phyloP scores from a whole-genome alignment of 1,284 basidiomycete species.

The Trametes sp. region DNA sequence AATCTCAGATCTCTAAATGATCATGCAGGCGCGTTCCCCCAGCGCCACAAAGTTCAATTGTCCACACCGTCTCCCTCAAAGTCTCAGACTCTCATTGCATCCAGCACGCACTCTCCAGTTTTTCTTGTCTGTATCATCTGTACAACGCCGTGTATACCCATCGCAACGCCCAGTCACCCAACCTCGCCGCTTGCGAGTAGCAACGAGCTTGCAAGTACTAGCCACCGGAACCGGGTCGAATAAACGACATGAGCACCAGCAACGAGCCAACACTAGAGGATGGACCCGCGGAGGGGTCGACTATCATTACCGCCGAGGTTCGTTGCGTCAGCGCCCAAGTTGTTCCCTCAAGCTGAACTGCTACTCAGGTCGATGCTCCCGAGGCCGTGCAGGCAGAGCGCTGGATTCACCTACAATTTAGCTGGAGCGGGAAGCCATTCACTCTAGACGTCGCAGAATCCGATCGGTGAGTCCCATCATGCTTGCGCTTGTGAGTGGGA shows the following conservation, averaged over 20 bases:
- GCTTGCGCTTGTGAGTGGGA: not conserved
- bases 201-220: too few species aligned
- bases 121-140: too few species aligned
- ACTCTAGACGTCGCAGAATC: slow-evolving; percentile 70
- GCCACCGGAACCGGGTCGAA: too few species aligned
- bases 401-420: slow-evolving; percentile 71
- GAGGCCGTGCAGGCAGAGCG: slow-evolving; percentile 33
- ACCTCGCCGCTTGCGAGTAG: too few species aligned
- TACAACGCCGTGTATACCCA: too few species aligned
- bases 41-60: slow-evolving; percentile 6
- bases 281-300: not conserved
- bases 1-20: slow-evolving; percentile 9
- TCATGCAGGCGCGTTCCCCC: slow-evolving; percentile 11
- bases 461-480: slow-evolving; percentile 58
- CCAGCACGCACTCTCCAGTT: too few species aligned
- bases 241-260: not conserved
- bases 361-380: slow-evolving; percentile 10
- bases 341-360: not conserved
- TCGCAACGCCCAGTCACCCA: too few species aligned
- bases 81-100: too few species aligned
- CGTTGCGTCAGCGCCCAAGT: not conserved
- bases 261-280: not conserved
- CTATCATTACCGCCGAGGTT: not conserved
- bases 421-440: slow-evolving; percentile 69
- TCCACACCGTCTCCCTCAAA: not conserved